A percentile compares a stretch with the other conserved stretches of the same genome.
Evolutionary conservation across 176 grass and related monocot genomes (phyloP).

Genomic region (Raddia distichophylla): DNA sequence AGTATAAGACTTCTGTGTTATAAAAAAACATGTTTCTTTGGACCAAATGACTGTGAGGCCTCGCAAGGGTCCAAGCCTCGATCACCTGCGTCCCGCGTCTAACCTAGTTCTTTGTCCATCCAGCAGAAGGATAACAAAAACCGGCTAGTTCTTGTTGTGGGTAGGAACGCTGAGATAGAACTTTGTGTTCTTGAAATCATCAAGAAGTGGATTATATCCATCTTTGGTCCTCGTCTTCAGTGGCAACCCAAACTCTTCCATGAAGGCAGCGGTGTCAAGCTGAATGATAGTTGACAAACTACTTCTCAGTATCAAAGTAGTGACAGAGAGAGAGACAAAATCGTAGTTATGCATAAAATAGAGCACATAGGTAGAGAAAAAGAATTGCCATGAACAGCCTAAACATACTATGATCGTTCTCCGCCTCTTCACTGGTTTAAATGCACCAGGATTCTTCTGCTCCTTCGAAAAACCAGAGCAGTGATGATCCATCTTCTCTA

Average conservation of each 20-base stretch:
- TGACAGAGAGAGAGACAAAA: background rate
- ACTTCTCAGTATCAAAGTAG: constrained; percentile 23
- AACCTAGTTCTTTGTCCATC: background rate
- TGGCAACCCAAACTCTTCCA: constrained; percentile 95
- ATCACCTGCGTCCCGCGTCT: background rate
- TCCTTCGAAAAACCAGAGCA: constrained; percentile 75
- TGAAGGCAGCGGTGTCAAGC: constrained; percentile 82
- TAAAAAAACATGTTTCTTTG: background rate
- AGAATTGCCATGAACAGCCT: constrained; percentile 1
- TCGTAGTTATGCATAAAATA: background rate
- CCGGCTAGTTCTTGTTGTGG: constrained; percentile 61
- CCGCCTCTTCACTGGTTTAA: constrained; percentile 81
- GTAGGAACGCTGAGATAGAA: constrained; percentile 93
- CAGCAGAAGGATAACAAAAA: background rate
- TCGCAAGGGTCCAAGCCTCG: background rate
- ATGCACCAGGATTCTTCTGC: constrained; percentile 54
- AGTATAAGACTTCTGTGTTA: background rate
- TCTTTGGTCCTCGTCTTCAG: constrained; percentile 89
- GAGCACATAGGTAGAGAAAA: background rate
- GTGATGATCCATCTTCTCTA: constrained; percentile 85
- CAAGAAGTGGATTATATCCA: constrained; percentile 87
- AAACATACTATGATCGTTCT: constrained; percentile 87
- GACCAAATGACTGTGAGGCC: background rate
- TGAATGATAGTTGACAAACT: constrained; percentile 37
- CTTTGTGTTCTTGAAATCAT: constrained; percentile 96